Percentiles rank a stretch among this genome's conserved stretches.
Conservation (phyloP, 352 stramenopile genomes). For the Phytopythium helicoides region DNA sequence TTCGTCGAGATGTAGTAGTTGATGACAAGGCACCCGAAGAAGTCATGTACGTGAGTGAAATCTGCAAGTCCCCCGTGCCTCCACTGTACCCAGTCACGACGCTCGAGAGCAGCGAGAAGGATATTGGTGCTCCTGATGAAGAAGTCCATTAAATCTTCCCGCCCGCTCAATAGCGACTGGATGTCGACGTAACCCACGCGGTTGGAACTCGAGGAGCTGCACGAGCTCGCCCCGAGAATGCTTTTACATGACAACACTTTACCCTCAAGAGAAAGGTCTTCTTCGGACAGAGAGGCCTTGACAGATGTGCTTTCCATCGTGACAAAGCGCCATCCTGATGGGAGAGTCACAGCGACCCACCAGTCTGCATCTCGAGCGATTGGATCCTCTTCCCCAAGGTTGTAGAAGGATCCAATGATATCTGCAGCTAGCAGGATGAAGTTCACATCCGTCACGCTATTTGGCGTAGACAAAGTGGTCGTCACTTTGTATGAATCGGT, state of each 20-base stretch:
- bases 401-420: constrained; percentile 69
- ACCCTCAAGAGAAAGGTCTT: constrained; percentile 16
- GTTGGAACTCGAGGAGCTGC: constrained; percentile 27
- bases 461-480: constrained; percentile 49
- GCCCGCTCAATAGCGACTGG: constrained; percentile 55
- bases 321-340: constrained; percentile 66
- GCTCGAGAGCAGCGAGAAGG: constrained; percentile 55
- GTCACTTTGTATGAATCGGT: constrained; percentile 75
- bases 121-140: constrained; percentile 43
- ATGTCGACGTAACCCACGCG: constrained; percentile 64
- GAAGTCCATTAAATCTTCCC: constrained; percentile 47
- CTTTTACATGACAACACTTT: constrained; percentile 46
- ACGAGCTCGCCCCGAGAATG: constrained; percentile 48
- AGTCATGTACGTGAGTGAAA: constrained; percentile 60
- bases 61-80: constrained; percentile 37
- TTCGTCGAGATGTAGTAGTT: constrained; percentile 28
- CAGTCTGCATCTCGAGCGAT: constrained; percentile 45
- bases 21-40: constrained; percentile 29
- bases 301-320: constrained; percentile 56
- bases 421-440: constrained; percentile 76
- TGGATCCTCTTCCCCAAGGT: constrained; percentile 54
- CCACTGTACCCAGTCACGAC: constrained; percentile 51
- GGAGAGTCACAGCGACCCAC: constrained; percentile 73
- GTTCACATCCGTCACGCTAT: constrained; percentile 57
- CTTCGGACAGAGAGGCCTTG: constrained; percentile 39